Base-by-base conservation (phyloP, 441 rosid species). In the Manihot esculenta region DNA sequence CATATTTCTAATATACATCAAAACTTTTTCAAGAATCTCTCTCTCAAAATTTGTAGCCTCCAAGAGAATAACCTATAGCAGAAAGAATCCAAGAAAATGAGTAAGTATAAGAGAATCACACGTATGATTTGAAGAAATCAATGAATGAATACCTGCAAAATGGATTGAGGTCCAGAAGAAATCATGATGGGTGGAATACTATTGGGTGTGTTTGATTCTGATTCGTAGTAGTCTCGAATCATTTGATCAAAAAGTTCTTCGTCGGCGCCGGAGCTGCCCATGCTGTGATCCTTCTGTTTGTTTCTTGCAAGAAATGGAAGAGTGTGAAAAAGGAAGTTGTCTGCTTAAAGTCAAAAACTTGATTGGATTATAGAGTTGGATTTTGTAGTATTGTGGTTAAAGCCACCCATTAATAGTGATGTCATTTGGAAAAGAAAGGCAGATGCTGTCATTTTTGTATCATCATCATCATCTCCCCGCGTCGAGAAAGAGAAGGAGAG, bases 1-100 rank as follows among this genome's bases (percentile, higher is more conserved):
- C 69, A 21, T 51, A 18, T 59, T 80, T 49, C 55, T 75, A 35
- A 82, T 9, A 60, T 80, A 65, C 53, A 50, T 33, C 18, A 69
- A 45, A 51, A 82, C 54, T 79, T 79, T 83, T 53, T 61, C 82
- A 69, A 62, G 79, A 24, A 87, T 70, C 23, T 71, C 78, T 20
- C 62, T 70, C 66, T 87, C 91, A 12, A 60, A 70, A 64, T 73
- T 79, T 42, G 75, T 74, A 24, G 66, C 70, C 47, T 64, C 71
- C 62, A 72, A 72, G 53, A 87, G 66, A 71, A 77, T 45, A 58
- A 81, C 85, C 91, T 2, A 35, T 7, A 35, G 12, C 7, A 2
- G 5, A 2, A 4, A 35, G 41, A 35, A 21, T 15, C 5, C 20
- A 18, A 17, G 14, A 67, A 11, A 6, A 26, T 18, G 20, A 11